Evolutionary conservation across 1,284 basidiomycete genomes (phyloP), one percentile per base, ranked within the genome.

Genomic region (Flammula alnicola): DNA sequence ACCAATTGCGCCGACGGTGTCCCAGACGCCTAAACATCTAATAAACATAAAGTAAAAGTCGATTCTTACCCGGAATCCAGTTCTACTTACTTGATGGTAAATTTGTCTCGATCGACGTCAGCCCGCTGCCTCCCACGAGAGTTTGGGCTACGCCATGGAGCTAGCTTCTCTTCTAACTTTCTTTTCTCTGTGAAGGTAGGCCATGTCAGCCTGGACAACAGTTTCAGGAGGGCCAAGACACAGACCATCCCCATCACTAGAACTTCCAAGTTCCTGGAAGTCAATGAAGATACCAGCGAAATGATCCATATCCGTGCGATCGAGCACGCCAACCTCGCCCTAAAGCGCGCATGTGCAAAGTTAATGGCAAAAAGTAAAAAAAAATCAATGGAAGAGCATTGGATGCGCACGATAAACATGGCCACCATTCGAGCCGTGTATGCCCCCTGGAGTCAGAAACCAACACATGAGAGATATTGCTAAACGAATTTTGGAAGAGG

Each of bases 21-120:
- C 86, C 58, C 84, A 88, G 12, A 88, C 84, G 2, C 86, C 86
- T 42, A 88, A 57, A 56, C 83, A 84, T 65, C 86, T 88, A 46
- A n/a, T n/a, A n/a, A n/a, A n/a, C n/a, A n/a, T n/a, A n/a, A n/a
- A n/a, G n/a, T n/a, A 41, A 6, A 19, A 16, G 0, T 16, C 9
- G 11, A 10, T 6, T 20, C 20, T 10, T 9, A 32, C 7, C 17
- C 10, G 9, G n/a, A 23, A 6, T 4, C 20, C 2, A 4, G 25
- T n/a, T 14, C 3, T 19, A 55, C 75, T 49, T 51, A 88, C 86
- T 86, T 86, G 56, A 88, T 65, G 2, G 79, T 78, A 61, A 87
- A 88, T 14, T 65, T 68, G 44, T 72, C 65, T 1, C 72, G 61
- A 45, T 76, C 71, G 14, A 69, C 69, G 54, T 74, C 65, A 7